Evolutionary conservation across 495 filamentous ascomycete species (phyloP), one percentile per base, ranked within the genome.

Genomic region (Cercophora newfieldiana): DNA sequence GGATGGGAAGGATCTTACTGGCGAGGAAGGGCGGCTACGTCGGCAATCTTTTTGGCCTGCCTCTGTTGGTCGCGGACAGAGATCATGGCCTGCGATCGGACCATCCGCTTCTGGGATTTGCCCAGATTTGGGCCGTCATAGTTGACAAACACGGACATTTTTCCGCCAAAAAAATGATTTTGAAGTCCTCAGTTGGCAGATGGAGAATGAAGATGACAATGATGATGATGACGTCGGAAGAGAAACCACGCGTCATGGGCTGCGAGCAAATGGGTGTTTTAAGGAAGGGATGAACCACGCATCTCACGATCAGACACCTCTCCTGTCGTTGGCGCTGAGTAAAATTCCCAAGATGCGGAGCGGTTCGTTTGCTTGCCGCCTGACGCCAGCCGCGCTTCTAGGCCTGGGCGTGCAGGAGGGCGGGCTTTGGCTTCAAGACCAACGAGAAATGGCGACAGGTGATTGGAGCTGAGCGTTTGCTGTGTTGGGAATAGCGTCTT

Each of bases 61-160:
- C 29, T 48, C 44, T 65, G 63, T 30, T 65, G 51, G 33, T 37
- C 51, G 22, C 63, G 51, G 16, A 65, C 51, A 12, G 63, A 37
- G 31, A 65, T 53, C 63, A 65, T 65, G 33, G 63, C 63, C 24
- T 65, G 63, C 7, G 63, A 65, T 24, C 63, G 26, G 30, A 65
- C 63, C n/a, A 56, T 16, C 33, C 56, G 63, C 33, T 50, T 57
- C 54, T 65, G 53, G 29, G 58, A 58, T 33, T 56, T 65, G 53
- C 57, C 63, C 37, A 65, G 22, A 22, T 58, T 65, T 25, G 63
- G 63, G 47, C 63, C 63, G 7, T 54, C 63, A 50, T 65, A 65
- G 54, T 65, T 65, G 25, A 65, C 54, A 29, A 65, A 65, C 6
- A 65, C 63, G n/a, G 63, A 65, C 63, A 65, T 65, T 19, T 10